Percentiles rank a stretch among this genome's conserved stretches.
Evolutionary conservation across 345 rosid species (phyloP).

Genomic region (Hypericum androsaemum): DNA sequence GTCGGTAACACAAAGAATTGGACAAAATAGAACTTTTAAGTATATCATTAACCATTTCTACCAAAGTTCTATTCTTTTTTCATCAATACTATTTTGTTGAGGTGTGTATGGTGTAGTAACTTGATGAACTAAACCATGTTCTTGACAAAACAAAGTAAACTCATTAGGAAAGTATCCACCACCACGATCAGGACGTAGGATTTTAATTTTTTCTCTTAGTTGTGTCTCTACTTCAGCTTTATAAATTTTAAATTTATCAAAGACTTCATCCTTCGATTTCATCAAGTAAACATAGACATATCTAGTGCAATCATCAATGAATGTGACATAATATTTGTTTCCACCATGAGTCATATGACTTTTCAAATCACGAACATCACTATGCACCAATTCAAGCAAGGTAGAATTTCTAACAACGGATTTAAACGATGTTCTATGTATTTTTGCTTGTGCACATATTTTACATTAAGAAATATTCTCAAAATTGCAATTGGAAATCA

Average conservation of each 20-base stretch:
- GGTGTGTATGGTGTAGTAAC: neutral
- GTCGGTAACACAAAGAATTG: neutral
- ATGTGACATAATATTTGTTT: slow-evolving; percentile 1
- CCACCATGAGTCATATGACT: neutral
- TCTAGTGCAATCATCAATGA: too few species aligned
- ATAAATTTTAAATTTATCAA: too few species aligned
- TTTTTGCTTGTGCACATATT: too few species aligned
- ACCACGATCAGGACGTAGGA: neutral
- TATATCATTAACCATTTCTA: neutral
- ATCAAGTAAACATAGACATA: too few species aligned
- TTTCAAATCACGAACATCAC: neutral
- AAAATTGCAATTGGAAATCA: too few species aligned
- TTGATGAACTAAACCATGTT: neutral
- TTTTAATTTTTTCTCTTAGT: too few species aligned
- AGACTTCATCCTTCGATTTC: too few species aligned
- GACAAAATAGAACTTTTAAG: neutral
- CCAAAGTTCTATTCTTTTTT: too few species aligned
- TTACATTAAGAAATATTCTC: too few species aligned
- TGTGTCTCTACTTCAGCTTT: too few species aligned
- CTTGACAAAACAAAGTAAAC: neutral
- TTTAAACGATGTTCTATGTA: too few species aligned
- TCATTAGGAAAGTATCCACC: neutral
- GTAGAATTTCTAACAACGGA: too few species aligned
- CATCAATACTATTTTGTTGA: neutral
- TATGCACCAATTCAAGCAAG: neutral